Base-by-base conservation (phyloP, 2,329 filamentous ascomycete genomes). In the Botrytis elliptica region DNA sequence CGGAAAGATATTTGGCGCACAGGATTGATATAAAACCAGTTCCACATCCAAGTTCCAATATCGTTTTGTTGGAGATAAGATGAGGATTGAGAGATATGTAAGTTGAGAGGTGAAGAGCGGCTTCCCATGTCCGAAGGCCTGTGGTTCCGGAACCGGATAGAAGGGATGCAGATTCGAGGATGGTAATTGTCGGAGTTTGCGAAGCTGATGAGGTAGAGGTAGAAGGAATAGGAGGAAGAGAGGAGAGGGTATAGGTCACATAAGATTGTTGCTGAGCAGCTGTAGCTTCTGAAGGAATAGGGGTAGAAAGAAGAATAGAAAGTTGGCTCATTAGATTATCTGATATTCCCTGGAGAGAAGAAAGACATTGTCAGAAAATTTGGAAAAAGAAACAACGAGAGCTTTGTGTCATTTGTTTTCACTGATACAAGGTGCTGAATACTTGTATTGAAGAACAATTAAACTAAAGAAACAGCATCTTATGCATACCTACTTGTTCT, bases 71-170 rank as follows among this genome's bases (percentile, higher is more conserved):
- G 12, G 78, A 78, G 42, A 93, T 83, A 40, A 80, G 71, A 22
- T 74, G 49, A 8, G 76, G 72, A 68, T 74, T 71, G 76, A 78
- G 72, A 74, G 88, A 88, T 36, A 95, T 86, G 78, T 90, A 94
- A 63, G 90, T 87, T 1, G 91, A 91, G 0, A 95, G 85, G 77
- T 94, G 91, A 14, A 95, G 83, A 2, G 92, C 90, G 1, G 93
- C 93, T 81, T 95, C 93, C 93, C 93, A 96, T 59, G 93, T 95
- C 49, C 93, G 88, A 38, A 93, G 85, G 1, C 93, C 93, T 0
- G 93, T 95, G 0, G 92, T 94, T 1, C 92, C 92, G 0, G 86
- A 86, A 3, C 90, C 90, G 1, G 92, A 89, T 66, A 95, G 88
- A 42, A 95, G 85, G 44, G 87, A 87, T 4, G 89, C 88, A 46